Evolutionary conservation across 1,284 basidiomycete species (phyloP), one percentile per base, ranked within the genome.

Genomic region (Pterula multifida): DNA sequence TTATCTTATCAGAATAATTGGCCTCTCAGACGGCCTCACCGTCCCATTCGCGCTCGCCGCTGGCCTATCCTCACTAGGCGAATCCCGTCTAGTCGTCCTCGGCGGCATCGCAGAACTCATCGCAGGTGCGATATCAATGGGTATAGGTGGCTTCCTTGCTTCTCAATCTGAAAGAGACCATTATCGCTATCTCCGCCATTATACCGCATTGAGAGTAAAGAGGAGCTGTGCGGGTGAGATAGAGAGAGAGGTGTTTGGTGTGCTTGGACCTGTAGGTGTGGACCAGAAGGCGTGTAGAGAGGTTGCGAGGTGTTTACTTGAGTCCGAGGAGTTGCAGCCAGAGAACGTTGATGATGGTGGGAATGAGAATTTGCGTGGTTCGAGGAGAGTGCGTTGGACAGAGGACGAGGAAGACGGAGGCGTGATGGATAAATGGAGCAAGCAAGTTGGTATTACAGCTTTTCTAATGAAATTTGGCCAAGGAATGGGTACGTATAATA

Each of bases 41-140:
- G 92, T 96, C 1, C 92, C 92, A 0, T 94, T 94, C 63, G 91
- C 91, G 2, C 70, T 95, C 26, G 83, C 91, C 1, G 88, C 90
- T 13, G 90, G 94, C 56, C 77, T 98, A 9, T 93, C 92, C 1
- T 90, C 88, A 1, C 77, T 97, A 17, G 93, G 94, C 47, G 83
- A 87, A 56, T 91, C 89, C 12, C 80, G 75, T 50, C 75, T 96
- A 32, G 94, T 97, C 58, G 88, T 97, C 45, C 74, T 96, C 47
- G 90, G 91, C 58, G 91, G 94, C 46, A 69, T 96, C 48, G 90
- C 94, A 24, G 90, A 97, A 64, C 81, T 96, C 55, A 89, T 93
- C 53, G 90, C 92, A 2, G 93, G 94, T n/a, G 89, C 92, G 6
- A 90, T 98, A 54, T 86, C 83, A 0, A 98, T 98, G 95, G 94